Evolutionary conservation across 306 rosid genomes (phyloP).

Genomic region (Cicer yamashitae): DNA sequence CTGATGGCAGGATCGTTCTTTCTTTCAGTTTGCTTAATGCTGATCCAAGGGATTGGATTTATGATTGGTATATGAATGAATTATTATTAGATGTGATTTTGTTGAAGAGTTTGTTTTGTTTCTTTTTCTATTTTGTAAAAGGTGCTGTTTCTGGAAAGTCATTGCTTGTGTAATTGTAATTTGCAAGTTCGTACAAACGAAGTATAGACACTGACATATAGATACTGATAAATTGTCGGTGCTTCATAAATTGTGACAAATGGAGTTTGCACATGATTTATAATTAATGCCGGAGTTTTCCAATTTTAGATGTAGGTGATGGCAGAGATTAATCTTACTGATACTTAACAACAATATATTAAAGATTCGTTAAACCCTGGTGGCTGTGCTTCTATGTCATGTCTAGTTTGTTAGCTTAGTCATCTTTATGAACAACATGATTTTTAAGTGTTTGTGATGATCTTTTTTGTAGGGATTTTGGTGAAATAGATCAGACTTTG

Average conservation of each 20-base stretch:
- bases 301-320: not conserved
- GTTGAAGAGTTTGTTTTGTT: not conserved
- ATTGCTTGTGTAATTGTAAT: not conserved
- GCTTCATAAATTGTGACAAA: not conserved
- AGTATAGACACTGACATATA: not conserved
- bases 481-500: slow-evolving; percentile 61
- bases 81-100: slow-evolving; percentile 25
- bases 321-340: slow-evolving; percentile 8
- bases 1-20: slow-evolving; percentile 90
- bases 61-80: slow-evolving; percentile 74
- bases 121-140: slow-evolving; percentile 16
- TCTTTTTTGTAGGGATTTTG: slow-evolving; percentile 75
- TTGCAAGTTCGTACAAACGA: not conserved
- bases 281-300: slow-evolving; percentile 3
- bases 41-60: slow-evolving; percentile 76
- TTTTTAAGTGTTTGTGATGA: slow-evolving; percentile 30
- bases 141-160: not conserved
- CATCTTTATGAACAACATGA: slow-evolving; percentile 14
- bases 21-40: slow-evolving; percentile 94
- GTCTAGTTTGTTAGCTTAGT: slow-evolving; percentile 34
- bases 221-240: too few species aligned
- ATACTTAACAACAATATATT: slow-evolving; percentile 1
- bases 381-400: not conserved
- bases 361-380: not conserved
- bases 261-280: not conserved